phyloP scores from a whole-genome alignment of 345 rosid genomes.

The Citrus sp. region DNA sequence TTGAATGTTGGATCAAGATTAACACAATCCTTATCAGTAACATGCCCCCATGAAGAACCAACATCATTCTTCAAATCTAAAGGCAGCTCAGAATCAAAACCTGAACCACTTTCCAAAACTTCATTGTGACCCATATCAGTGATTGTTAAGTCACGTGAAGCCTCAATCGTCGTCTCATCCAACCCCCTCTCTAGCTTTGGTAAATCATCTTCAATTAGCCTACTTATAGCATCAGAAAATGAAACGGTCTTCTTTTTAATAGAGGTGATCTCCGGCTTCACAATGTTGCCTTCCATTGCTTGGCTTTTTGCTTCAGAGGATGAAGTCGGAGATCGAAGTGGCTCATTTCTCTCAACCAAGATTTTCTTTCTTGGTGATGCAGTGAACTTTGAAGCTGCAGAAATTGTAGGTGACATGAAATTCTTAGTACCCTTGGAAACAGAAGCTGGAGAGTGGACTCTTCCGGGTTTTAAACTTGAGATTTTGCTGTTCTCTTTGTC shows the following conservation, averaged over 20 bases:
- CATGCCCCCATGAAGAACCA: constrained; percentile 2
- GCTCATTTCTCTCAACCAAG: constrained; percentile 59
- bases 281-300: constrained; percentile 28
- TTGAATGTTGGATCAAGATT: constrained; percentile 46
- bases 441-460: constrained; percentile 35
- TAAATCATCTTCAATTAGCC: constrained; percentile 19
- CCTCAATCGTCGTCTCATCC: constrained; percentile 26
- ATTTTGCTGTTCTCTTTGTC: constrained; percentile 68
- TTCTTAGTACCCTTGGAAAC: constrained; percentile 49
- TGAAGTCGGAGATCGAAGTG: constrained; percentile 39
- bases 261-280: constrained; percentile 17
- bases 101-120: constrained; percentile 21
- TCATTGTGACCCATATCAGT: constrained; percentile 29
- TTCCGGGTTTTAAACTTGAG: constrained; percentile 27
- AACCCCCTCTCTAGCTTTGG: constrained; percentile 12
- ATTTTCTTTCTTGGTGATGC: constrained; percentile 75
- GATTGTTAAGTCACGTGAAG: constrained; percentile 31
- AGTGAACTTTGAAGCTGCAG: constrained; percentile 73
- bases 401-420: constrained; percentile 89
- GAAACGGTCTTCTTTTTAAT: constrained; percentile 19
- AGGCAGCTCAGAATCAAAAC: constrained; percentile 15
- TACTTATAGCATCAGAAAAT: constrained; percentile 24
- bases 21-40: constrained; percentile 30
- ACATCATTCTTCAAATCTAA: constrained; percentile 6
- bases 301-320: constrained; percentile 39